A percentile compares a stretch with the other conserved stretches of the same genome.
These are phyloP conservation scores for Acephala macrosclerotiorum DNA, from an alignment of 2,329 filamentous ascomycete genomes.

Conservation along the genomic window DNA sequence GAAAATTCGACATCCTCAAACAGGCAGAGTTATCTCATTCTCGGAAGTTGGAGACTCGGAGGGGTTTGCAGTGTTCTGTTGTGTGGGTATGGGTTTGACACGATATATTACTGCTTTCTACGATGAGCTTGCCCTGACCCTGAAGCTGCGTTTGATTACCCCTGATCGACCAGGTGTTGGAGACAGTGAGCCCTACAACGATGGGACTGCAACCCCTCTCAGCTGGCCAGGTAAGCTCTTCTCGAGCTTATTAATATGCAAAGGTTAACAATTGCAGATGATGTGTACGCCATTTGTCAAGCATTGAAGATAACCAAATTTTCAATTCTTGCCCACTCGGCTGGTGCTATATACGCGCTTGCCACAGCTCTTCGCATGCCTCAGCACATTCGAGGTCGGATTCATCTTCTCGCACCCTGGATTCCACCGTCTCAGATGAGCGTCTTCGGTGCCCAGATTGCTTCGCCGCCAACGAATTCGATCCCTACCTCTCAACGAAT, in stretches of 20 bases:
- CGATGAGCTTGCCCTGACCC: conserved; percentile 88
- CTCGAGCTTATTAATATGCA: background rate
- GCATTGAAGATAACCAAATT: conserved; percentile 93
- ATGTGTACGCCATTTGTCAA: conserved; percentile 94
- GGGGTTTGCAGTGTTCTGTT: conserved; percentile 93
- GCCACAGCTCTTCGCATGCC: conserved; percentile 96
- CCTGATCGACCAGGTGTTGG: conserved; percentile 94
- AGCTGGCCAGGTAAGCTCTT: conserved; percentile 83
- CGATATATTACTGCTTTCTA: conserved; percentile 97
- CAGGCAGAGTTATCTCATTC: conserved; percentile 89
- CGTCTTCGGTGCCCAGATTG: conserved; percentile 74
- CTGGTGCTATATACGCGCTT: conserved; percentile 96
- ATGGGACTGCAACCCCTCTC: conserved; percentile 84
- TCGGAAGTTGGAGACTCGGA: conserved; percentile 95
- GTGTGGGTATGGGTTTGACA: conserved; percentile 96
- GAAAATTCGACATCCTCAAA: conserved; percentile 85
- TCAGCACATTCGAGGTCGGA: conserved; percentile 91
- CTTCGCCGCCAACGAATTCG: conserved; percentile 80
- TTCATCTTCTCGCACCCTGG: conserved; percentile 95
- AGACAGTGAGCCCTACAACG: conserved; percentile 84
- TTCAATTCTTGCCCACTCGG: conserved; percentile 93
- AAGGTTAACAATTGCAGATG: conserved; percentile 55
- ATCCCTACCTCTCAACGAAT: conserved; percentile 93
- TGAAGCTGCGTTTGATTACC: conserved; percentile 90
- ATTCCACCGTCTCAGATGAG: conserved; percentile 95